Conservation (phyloP, 2,329 filamentous ascomycete species). For the Ascochyta rabiei region DNA sequence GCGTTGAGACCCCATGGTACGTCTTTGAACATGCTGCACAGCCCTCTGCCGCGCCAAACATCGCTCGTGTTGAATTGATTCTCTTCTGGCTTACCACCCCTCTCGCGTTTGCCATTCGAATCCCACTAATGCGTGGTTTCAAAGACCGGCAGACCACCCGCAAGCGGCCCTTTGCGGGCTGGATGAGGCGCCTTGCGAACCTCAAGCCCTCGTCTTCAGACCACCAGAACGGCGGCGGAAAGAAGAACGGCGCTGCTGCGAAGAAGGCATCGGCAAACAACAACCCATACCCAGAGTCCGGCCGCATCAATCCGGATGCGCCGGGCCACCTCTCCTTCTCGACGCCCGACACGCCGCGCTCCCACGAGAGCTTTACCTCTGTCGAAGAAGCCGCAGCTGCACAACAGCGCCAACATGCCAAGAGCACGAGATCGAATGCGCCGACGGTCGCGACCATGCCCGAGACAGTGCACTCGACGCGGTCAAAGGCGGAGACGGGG, state of each 20-base stretch:
- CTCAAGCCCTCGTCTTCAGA: conserved; percentile 79
- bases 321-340: conserved; percentile 55
- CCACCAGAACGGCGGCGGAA: conserved; percentile 48
- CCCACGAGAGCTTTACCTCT: conserved; percentile 62
- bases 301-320: conserved; percentile 59
- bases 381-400: conserved; percentile 56
- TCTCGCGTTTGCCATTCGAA: conserved; percentile 3
- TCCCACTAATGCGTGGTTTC: conserved; percentile 28
- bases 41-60: conserved; percentile 24
- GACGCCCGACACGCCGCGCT: conserved; percentile 52
- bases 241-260: conserved; percentile 48
- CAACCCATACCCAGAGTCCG: conserved; percentile 90
- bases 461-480: conserved; percentile 75
- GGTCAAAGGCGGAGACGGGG: conserved; percentile 83
- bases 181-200: conserved; percentile 92
- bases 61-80: conserved; percentile 1
- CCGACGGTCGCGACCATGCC: conserved; percentile 84
- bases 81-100: conserved; percentile 1
- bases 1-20: conserved; percentile 53
- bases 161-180: conserved; percentile 85
- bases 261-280: conserved; percentile 75
- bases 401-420: conserved; percentile 62
- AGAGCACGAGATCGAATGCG: conserved; percentile 74
- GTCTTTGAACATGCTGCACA: conserved; percentile 35
- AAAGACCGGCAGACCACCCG: conserved; percentile 68